Base-by-base conservation (phyloP, 2,329 filamentous ascomycete genomes). In the Botrytis byssoidea region DNA sequence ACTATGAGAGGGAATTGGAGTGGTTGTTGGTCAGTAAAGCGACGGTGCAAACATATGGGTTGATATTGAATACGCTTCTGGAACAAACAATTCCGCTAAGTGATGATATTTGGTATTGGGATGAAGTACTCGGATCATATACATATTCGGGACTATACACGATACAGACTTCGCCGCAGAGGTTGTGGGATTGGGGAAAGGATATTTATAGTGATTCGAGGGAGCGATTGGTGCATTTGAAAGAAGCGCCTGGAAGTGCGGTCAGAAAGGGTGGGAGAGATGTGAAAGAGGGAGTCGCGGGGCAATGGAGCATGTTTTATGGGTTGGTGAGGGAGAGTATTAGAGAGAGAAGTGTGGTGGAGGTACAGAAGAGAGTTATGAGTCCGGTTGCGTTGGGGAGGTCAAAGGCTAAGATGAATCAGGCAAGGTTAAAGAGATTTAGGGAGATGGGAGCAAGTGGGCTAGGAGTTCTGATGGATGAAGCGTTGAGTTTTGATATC, bases 21-120 rank as follows among this genome's bases (percentile, higher is more conserved):
- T 98, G 96, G 96, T 84, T 98, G 37, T 85, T 98, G 25, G 88
- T 97, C 44, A 93, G 92, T 83, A 99, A 98, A 82, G 95, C 95
- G 7, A 93, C 95, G 0, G 90, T 95, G n/a, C 95, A 98, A 80
- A 91, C 92, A 1, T 97, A 97, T 79, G 95, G 95, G 6, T 84
- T 93, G 67, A 87, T 97, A 59, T 85, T 98, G 77, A 90, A 91
- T 77, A 90, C 89, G 0, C 86, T 98, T 5, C 83, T 98, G 18
- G 92, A 95, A 72, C 92, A 96, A 78, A 97, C 94, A 18, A 90
- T 95, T 18, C 91, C 92, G 0, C 83, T 99, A 29, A 93, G 90
- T 78, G 91, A 97, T 77, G 94, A 97, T 78, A 91, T 97, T 37
- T 95, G 92, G 90, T 98, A 98, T 82, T 99, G 96, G 96, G 93